phyloP scores from a whole-genome alignment of 2,329 filamentous ascomycete species.

The Pyricularia sp. region DNA sequence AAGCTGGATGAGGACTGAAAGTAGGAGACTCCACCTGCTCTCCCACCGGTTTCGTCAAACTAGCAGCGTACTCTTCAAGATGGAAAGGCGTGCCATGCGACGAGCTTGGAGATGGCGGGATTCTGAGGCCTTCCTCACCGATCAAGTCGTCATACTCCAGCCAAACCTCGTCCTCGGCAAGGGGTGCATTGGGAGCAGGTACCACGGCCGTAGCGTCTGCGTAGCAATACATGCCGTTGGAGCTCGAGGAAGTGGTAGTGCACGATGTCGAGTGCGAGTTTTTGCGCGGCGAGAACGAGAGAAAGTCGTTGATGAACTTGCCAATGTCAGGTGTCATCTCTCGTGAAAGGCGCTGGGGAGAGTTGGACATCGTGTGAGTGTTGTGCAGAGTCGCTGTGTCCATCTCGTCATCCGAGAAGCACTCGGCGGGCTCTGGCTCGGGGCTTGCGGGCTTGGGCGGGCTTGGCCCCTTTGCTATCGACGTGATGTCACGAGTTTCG shows the following conservation, averaged over 20 bases:
- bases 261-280: constrained; percentile 52
- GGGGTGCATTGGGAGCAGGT: constrained; percentile 50
- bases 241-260: constrained; percentile 54
- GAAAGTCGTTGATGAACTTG: constrained; percentile 49
- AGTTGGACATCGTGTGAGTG: constrained; percentile 14
- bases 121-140: constrained; percentile 45
- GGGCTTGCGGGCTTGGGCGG: constrained; percentile 30
- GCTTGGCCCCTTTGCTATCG: constrained; percentile 38
- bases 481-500: constrained; percentile 24
- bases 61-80: constrained; percentile 36
- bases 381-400: background rate
- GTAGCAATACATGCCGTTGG: constrained; percentile 52
- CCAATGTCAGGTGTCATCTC: constrained; percentile 20
- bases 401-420: background rate
- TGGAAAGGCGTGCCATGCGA: constrained; percentile 48
- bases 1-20: constrained; percentile 13
- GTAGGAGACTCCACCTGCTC: constrained; percentile 38
- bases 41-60: constrained; percentile 24
- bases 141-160: constrained; percentile 88
- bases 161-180: constrained; percentile 83
- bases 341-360: constrained; percentile 19
- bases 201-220: constrained; percentile 57
- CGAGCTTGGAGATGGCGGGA: constrained; percentile 42
- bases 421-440: constrained; percentile 17
- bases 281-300: constrained; percentile 65